phyloP scores from a whole-genome alignment of 2,329 filamentous ascomycete genomes.

The Scedosporium boydii region DNA sequence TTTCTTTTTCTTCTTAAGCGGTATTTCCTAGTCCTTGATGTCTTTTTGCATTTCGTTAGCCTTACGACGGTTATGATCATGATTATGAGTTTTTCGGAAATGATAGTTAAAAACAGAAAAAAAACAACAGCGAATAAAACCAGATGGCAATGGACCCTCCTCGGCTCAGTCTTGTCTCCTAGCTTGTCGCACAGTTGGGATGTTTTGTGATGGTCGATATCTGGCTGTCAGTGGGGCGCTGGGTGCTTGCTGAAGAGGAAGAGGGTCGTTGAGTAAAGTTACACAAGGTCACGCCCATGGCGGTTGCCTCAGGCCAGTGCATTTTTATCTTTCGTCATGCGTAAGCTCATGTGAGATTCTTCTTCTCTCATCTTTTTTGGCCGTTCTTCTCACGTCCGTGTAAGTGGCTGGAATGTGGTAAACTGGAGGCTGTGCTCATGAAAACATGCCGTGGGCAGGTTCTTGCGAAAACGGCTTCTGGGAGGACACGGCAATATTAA shows the following conservation, averaged over 20 bases:
- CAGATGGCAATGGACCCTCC: background rate
- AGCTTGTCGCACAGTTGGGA: no score
- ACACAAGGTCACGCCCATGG: background rate
- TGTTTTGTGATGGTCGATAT: no score
- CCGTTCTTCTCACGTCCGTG: no score
- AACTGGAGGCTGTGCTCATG: no score
- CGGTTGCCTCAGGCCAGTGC: background rate
- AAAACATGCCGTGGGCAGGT: no score
- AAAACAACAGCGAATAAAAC: background rate
- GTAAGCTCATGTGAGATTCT: no score
- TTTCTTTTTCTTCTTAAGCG: background rate
- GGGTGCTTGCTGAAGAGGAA: background rate
- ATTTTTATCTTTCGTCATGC: background rate
- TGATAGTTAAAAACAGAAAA: background rate
- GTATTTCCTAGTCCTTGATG: background rate
- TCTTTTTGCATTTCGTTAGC: background rate
- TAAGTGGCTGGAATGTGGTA: no score
- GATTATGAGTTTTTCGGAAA: background rate
- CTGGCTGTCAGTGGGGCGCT: no score
- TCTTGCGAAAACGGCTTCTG: no score
- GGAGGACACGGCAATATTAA: no score
- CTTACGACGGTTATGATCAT: background rate
- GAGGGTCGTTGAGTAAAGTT: background rate
- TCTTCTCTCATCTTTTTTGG: no score
- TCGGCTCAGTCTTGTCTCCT: background rate